Base-by-base conservation (phyloP, 2,329 filamentous ascomycete genomes). In the Myrmaecium sp. region DNA sequence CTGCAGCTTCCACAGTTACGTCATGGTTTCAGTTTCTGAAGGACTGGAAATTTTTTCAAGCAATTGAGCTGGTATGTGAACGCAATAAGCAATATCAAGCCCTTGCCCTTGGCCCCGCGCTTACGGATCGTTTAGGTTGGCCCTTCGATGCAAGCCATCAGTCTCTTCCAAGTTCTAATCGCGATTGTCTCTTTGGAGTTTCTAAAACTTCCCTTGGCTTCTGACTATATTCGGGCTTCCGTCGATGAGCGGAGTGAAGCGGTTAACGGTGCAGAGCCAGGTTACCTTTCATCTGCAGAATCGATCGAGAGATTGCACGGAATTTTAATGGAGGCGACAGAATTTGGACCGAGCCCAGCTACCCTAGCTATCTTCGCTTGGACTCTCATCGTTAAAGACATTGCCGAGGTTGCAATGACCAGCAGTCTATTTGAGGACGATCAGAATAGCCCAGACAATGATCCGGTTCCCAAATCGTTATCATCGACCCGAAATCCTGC, bases 311-410 rank as follows among this genome's bases (percentile, higher is more conserved):
- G 73, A 28, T 66, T 93, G 9, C 81, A 86, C 38, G 65, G 66
- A 27, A 66, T 75, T n/a, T 61, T 93, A 17, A 52, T 74, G 14
- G 57, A 60, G 29, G 68, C 72, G 5, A 64, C 69, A 8, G 60
- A 60, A 15, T 44, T 53, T 12, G 64, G 64, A 10, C 59, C 68
- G n/a, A 57, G 61, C 19, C 68, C 69, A 18, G 77, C 78, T 12
- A 71, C 69, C 29, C 80, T 81, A 2, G 70, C 79, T 11, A 65
- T 81, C 12, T 78, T 91, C 37, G 69, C 78, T 3, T 95, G 84
- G 84, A 71, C 74, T 4, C 58, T 86, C 25, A 66, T 93, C 14
- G 39, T 25, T 9, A 32, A 25, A 15, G 14, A 24, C 12, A 15
- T 25, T 6, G 25, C 20, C 13, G 30, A 28, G 3, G 23, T 28